Evolutionary conservation across 2,329 filamentous ascomycete genomes (phyloP).

Genomic region (Colletotrichum trifolii): DNA sequence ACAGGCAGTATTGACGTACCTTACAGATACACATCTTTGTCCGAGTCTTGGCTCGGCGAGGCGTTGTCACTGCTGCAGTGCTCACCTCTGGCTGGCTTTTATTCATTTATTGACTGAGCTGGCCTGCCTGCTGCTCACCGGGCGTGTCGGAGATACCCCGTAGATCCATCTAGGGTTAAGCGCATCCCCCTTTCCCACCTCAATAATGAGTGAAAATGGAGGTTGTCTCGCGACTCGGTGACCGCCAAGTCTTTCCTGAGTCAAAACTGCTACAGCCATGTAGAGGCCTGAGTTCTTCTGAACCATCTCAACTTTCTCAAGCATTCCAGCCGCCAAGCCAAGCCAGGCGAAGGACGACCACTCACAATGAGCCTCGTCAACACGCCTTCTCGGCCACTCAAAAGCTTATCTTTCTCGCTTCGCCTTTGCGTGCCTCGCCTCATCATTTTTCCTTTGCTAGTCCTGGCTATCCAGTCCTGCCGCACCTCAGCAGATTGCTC

Average conservation of each 20-base stretch:
- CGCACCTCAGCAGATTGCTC: background rate
- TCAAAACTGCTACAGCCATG: conserved; percentile 14
- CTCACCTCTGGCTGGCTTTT: background rate
- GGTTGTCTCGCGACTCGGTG: conserved; percentile 28
- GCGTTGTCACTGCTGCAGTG: background rate
- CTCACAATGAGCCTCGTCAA: conserved; percentile 26
- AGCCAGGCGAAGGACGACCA: conserved; percentile 23
- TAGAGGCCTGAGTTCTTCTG: background rate
- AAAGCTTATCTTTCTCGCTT: conserved; percentile 27
- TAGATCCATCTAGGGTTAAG: conserved; percentile 17
- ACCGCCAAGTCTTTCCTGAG: conserved; percentile 32
- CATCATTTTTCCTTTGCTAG: background rate
- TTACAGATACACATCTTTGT: too few relatives aligned
- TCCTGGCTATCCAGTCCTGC: too few relatives aligned
- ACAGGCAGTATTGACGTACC: too few relatives aligned
- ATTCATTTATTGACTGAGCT: background rate
- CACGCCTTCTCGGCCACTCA: conserved; percentile 23
- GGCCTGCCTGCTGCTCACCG: conserved; percentile 5
- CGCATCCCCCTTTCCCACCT: conserved; percentile 27
- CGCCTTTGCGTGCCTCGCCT: background rate
- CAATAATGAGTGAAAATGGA: background rate
- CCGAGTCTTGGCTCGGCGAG: conserved; percentile 3
- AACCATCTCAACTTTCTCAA: conserved; percentile 30
- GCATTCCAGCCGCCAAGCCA: conserved; percentile 33
- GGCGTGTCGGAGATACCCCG: conserved; percentile 31